phyloP scores from a whole-genome alignment of 2,329 filamentous ascomycete genomes.

The Sarocladiaceae sp. region DNA sequence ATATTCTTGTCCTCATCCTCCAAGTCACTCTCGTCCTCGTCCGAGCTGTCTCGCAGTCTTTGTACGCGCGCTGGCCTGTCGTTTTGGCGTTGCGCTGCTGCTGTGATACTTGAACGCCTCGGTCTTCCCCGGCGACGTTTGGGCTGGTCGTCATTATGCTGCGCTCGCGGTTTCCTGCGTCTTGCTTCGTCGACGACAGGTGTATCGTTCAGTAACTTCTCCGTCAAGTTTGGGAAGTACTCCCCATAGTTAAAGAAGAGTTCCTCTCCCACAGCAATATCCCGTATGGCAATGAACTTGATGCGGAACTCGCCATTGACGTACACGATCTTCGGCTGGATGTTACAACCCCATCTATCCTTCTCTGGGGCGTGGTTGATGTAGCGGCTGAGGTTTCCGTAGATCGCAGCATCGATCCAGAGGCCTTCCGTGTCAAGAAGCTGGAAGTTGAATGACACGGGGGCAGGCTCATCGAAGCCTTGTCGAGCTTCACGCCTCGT shows the following conservation, averaged over 20 bases:
- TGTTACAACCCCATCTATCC: conserved; percentile 50
- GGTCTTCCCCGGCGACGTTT: conserved; percentile 2
- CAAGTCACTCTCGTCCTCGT: conserved; percentile 7
- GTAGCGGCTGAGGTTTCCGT: conserved; percentile 75
- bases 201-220: conserved; percentile 21
- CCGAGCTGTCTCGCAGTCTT: not conserved
- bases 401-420: conserved; percentile 68
- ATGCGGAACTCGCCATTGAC: conserved; percentile 74
- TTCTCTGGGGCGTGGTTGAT: conserved; percentile 66
- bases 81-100: not conserved
- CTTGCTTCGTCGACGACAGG: not conserved
- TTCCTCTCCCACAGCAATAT: conserved; percentile 67
- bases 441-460: conserved; percentile 62
- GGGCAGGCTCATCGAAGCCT: conserved; percentile 40
- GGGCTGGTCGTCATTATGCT: not conserved
- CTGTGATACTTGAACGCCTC: not conserved
- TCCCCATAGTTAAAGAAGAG: conserved; percentile 77
- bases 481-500: conserved; percentile 57
- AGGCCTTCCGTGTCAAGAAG: conserved; percentile 54
- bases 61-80: not conserved
- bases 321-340: conserved; percentile 58
- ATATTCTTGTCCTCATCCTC: conserved; percentile 6
- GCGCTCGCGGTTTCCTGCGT: not conserved
- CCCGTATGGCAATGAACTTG: conserved; percentile 60
- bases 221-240: conserved; percentile 55